Conservation (phyloP, 2,329 filamentous ascomycete species). For the Thermomyces lanuginosus region DNA sequence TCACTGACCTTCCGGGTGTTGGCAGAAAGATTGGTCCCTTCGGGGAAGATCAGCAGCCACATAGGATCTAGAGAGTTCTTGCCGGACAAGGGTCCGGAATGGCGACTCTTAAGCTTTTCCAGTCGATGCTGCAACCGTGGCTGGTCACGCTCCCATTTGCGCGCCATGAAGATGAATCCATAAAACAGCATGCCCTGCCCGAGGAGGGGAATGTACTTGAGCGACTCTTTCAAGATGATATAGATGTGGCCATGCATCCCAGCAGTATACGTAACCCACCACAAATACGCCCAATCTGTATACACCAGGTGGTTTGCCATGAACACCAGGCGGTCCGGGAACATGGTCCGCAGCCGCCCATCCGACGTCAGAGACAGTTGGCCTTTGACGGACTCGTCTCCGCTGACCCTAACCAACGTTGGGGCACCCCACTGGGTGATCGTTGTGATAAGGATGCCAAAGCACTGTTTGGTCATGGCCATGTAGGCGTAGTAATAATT, state of each 20-base stretch:
- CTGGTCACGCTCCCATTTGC: conserved; percentile 47
- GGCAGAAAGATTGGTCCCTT: conserved; percentile 45
- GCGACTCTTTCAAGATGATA: conserved; percentile 50
- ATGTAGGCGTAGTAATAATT: conserved; percentile 49
- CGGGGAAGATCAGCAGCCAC: conserved; percentile 51
- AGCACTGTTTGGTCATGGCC: conserved; percentile 49
- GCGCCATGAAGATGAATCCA: conserved; percentile 49
- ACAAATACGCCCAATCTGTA: conserved; percentile 54
- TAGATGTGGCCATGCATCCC: conserved; percentile 49
- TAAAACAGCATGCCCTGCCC: conserved; percentile 49
- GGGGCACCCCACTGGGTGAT: conserved; percentile 48
- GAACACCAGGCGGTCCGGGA: conserved; percentile 44
- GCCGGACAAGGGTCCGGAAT: conserved; percentile 33
- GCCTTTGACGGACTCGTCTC: conserved; percentile 43
- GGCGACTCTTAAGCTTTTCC: conserved; percentile 36
- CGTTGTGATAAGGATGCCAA: conserved; percentile 45
- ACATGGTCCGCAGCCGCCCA: conserved; percentile 41
- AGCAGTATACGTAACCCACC: conserved; percentile 51
- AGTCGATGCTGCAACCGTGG: conserved; percentile 42
- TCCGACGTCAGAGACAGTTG: conserved; percentile 41
- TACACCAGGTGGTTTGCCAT: conserved; percentile 53
- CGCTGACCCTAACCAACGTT: conserved; percentile 45
- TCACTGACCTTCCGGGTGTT: conserved; percentile 41
- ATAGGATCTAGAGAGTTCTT: conserved; percentile 40
- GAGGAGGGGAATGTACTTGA: conserved; percentile 46